phyloP scores from a whole-genome alignment of 176 grass and related monocot species.

The Rhynchospora pubera region DNA sequence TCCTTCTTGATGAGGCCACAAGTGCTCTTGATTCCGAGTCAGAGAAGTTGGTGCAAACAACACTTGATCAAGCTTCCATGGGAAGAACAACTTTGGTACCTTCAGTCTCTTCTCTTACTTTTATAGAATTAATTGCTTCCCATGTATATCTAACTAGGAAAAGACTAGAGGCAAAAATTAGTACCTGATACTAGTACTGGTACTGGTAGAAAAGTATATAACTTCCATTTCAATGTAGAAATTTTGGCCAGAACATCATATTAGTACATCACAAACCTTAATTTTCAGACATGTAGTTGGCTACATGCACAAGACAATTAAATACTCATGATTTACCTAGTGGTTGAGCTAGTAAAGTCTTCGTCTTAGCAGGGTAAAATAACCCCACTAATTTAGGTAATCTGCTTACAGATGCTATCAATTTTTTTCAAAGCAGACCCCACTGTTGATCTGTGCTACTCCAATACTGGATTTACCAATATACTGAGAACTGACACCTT shows the following conservation, averaged over 20 bases:
- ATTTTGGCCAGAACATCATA: neutral
- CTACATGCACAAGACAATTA: too few species aligned
- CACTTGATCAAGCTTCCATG: slow-evolving; percentile 98
- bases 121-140: neutral
- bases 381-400: too few species aligned
- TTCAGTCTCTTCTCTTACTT: neutral
- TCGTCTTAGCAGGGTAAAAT: too few species aligned
- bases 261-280: neutral
- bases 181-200: neutral
- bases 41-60: slow-evolving; percentile 86
- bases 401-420: too few species aligned
- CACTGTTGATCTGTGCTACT: too few species aligned
- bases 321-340: too few species aligned
- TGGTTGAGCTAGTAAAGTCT: too few species aligned
- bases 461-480: neutral
- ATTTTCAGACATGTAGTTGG: neutral
- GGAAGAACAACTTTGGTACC: slow-evolving; percentile 94
- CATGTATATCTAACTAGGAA: neutral
- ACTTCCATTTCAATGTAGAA: neutral
- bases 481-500: neutral
- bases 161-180: neutral
- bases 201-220: neutral
- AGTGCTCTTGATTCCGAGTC: slow-evolving; percentile 97
- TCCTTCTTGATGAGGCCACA: slow-evolving; percentile 95
- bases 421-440: too few species aligned